Evolutionary conservation across 2,329 filamentous ascomycete species (phyloP).

Genomic region (Pestalotiopsis sp.): DNA sequence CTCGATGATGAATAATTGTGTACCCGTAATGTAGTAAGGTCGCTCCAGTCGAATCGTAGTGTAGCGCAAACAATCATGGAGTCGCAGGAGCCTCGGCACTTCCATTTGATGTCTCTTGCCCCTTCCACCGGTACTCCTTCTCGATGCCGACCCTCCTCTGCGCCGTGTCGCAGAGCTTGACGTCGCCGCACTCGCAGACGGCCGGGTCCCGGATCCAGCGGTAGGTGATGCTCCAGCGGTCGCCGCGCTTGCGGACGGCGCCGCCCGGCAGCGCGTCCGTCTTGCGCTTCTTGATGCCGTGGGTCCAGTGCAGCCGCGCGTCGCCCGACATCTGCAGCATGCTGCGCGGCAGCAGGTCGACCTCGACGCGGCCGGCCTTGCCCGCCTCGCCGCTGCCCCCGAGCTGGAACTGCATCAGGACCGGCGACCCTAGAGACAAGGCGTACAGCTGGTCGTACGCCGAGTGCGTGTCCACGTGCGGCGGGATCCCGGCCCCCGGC

Average conservation of each 20-base stretch:
- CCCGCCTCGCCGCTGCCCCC: neutral
- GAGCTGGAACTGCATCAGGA: conserved; percentile 28
- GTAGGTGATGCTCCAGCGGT: conserved; percentile 60
- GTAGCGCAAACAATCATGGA: neutral
- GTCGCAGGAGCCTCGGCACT: neutral
- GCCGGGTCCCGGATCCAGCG: conserved; percentile 51
- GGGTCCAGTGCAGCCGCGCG: conserved; percentile 57
- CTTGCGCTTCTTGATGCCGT: conserved; percentile 57
- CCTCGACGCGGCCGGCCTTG: conserved; percentile 35
- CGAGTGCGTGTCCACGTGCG: conserved; percentile 62
- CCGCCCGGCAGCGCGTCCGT: conserved; percentile 51
- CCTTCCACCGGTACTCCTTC: conserved; percentile 54
- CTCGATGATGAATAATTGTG: too few species aligned
- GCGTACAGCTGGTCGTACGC: conserved; percentile 37
- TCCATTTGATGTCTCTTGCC: neutral
- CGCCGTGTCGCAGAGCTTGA: conserved; percentile 54
- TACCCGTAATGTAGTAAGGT: too few species aligned
- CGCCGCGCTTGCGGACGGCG: conserved; percentile 41
- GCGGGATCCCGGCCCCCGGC: conserved; percentile 61
- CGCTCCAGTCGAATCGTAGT: too few species aligned
- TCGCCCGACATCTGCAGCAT: conserved; percentile 56
- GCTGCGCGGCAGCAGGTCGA: conserved; percentile 51
- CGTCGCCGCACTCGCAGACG: conserved; percentile 53
- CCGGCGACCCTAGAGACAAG: conserved; percentile 25
- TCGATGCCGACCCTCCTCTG: conserved; percentile 48